These are phyloP conservation scores for Boletus sensibilis DNA, from an alignment of 768 basidiomycete genomes.

Conservation along the genomic window DNA sequence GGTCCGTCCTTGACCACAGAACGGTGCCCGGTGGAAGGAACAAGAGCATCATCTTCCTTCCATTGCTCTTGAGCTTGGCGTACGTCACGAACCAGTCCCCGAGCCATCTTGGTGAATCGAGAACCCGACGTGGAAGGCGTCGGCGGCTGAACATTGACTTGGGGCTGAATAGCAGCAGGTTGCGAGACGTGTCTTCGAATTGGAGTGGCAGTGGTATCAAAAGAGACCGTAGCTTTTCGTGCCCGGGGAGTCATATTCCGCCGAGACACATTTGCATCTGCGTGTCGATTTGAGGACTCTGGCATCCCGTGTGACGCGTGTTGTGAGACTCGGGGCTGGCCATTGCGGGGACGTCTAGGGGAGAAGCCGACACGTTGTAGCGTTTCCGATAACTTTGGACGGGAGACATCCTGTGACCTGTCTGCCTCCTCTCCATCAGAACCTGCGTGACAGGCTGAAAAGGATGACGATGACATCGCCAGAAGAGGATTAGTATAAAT, in stretches of 20 bases:
- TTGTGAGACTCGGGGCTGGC: conserved; percentile 31
- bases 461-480: conserved; percentile 23
- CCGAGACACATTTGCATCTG: conserved; percentile 18
- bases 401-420: conserved; percentile 41
- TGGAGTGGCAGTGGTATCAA: conserved; percentile 29
- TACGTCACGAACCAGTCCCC: conserved; percentile 55
- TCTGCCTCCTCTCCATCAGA: conserved; percentile 52
- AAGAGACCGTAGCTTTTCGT: conserved; percentile 29
- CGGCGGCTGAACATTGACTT: conserved; percentile 56
- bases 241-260: conserved; percentile 36
- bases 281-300: conserved; percentile 13
- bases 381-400: conserved; percentile 69
- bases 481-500: background rate
- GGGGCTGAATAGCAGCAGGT: conserved; percentile 38
- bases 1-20: conserved; percentile 24
- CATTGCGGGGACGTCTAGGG: conserved; percentile 67
- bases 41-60: conserved; percentile 7
- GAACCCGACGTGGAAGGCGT: conserved; percentile 57
- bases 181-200: conserved; percentile 26
- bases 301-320: conserved; percentile 6
- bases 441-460: conserved; percentile 46
- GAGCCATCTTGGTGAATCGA: conserved; percentile 59
- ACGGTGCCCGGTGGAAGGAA: conserved; percentile 1
- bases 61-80: conserved; percentile 38
- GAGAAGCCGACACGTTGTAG: conserved; percentile 69